Percentiles rank a stretch among this genome's conserved stretches.
Conservation (phyloP, 1,284 basidiomycete genomes). For the Trichosporon sp. region DNA sequence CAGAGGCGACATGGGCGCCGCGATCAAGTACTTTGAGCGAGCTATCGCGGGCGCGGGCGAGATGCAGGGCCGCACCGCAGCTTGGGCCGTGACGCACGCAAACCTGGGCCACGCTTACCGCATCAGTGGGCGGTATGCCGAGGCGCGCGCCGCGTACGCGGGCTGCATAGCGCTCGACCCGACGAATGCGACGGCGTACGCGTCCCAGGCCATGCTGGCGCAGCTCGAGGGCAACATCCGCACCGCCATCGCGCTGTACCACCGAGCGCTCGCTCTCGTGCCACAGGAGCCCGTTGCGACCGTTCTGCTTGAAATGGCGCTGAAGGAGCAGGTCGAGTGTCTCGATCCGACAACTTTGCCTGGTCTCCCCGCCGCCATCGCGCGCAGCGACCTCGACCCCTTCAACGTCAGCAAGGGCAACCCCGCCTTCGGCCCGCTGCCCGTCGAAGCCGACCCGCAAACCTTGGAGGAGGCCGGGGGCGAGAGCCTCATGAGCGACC, state of each 20-base stretch:
- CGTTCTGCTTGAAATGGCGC: constrained; percentile 79
- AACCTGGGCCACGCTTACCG: constrained; percentile 87
- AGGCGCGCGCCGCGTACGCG: constrained; percentile 71
- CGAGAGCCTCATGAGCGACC: constrained; percentile 27
- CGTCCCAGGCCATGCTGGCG: constrained; percentile 79
- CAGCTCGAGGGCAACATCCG: constrained; percentile 74
- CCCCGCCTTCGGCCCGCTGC: constrained; percentile 45
- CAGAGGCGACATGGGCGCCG: constrained; percentile 70
- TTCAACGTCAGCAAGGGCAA: constrained; percentile 52
- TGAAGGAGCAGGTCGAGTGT: constrained; percentile 60
- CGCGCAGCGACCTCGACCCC: constrained; percentile 46
- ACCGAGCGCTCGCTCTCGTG: constrained; percentile 82
- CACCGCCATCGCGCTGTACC: constrained; percentile 80
- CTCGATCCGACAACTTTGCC: constrained; percentile 48
- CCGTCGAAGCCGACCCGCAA: constrained; percentile 41
- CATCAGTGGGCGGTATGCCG: constrained; percentile 70
- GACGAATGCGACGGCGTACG: constrained; percentile 72
- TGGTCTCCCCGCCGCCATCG: constrained; percentile 46
- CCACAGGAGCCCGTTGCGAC: constrained; percentile 84
- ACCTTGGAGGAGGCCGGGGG: constrained; percentile 40
- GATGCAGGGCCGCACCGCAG: constrained; percentile 77
- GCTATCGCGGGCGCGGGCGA: constrained; percentile 74
- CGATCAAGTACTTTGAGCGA: constrained; percentile 69
- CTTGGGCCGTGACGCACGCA: constrained; percentile 85
- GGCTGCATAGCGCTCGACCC: constrained; percentile 79